Conservation (phyloP, 177 flowering plant species). For the Vitis hybrid region DNA sequence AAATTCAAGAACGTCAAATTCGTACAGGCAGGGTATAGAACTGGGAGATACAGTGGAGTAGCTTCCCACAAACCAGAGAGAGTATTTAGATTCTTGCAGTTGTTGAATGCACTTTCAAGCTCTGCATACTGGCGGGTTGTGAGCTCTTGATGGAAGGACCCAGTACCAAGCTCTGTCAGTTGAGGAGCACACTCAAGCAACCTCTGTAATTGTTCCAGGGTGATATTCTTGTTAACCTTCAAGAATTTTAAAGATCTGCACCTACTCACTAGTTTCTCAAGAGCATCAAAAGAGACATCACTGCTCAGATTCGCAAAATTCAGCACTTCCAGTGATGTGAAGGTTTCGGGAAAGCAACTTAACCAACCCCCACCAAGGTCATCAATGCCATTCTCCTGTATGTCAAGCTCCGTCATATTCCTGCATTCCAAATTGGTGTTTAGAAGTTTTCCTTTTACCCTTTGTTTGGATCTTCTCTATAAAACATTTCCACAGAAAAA, state of each 20-base stretch:
- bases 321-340: conserved; percentile 60
- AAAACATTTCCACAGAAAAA: too few relatives aligned
- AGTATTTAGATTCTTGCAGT: conserved; percentile 47
- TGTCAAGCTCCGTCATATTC: conserved; percentile 72
- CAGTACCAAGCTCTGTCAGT: conserved; percentile 66
- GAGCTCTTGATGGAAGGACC: conserved; percentile 59
- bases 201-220: conserved; percentile 55
- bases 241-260: conserved; percentile 63
- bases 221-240: conserved; percentile 52
- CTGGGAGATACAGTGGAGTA: conserved; percentile 46
- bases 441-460: not conserved
- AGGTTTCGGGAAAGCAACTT: conserved; percentile 74
- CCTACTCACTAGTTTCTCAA: conserved; percentile 64
- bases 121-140: conserved; percentile 31
- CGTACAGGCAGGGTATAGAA: conserved; percentile 48
- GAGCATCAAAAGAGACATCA: conserved; percentile 60
- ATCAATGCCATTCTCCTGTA: conserved; percentile 66
- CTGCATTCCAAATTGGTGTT: conserved; percentile 32
- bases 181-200: conserved; percentile 62
- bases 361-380: conserved; percentile 73
- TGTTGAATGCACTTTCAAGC: conserved; percentile 45
- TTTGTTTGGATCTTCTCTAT: not conserved
- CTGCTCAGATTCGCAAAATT: conserved; percentile 58
- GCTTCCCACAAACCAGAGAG: conserved; percentile 79
- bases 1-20: conserved; percentile 68